Conservation (phyloP, 345 rosid genomes). For the Pistacia vera region DNA sequence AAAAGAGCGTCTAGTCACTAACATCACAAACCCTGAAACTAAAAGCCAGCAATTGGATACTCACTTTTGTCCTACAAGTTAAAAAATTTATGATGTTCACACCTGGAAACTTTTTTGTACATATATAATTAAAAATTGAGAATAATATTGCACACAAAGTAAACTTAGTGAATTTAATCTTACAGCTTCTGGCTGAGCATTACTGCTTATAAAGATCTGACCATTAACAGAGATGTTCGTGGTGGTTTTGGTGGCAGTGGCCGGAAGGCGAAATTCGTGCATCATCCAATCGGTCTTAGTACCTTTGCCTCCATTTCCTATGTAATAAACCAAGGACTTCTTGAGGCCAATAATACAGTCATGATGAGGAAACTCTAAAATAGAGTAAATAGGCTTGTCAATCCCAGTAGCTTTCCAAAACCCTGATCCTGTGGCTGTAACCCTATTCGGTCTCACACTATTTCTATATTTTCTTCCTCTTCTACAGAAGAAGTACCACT, state of each 20-base stretch:
- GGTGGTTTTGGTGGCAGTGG: background rate
- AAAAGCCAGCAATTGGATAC: too few relatives aligned
- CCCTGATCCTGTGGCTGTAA: slow-evolving; percentile 39
- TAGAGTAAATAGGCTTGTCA: slow-evolving; percentile 43
- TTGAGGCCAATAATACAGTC: slow-evolving; percentile 45
- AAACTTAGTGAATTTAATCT: background rate
- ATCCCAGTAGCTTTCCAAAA: slow-evolving; percentile 70
- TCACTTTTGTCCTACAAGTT: too few relatives aligned
- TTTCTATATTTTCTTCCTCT: slow-evolving; percentile 56
- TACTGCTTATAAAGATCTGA: background rate
- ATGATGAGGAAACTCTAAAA: slow-evolving; percentile 1
- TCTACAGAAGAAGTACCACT: slow-evolving; percentile 54
- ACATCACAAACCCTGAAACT: too few relatives aligned
- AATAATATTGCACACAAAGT: too few relatives aligned
- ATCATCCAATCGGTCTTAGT: slow-evolving; percentile 58
- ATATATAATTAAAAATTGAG: too few relatives aligned
- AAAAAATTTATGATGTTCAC: too few relatives aligned
- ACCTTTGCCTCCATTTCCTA: slow-evolving; percentile 60
- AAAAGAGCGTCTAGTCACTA: too few relatives aligned
- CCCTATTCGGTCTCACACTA: slow-evolving; percentile 58
- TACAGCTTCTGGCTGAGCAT: slow-evolving; percentile 26
- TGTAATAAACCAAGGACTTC: slow-evolving; percentile 51
- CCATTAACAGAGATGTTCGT: background rate
- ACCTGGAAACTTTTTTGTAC: too few relatives aligned
- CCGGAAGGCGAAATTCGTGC: slow-evolving; percentile 60